phyloP scores from a whole-genome alignment of 345 rosid genomes.

The Erucastrum elatum region DNA sequence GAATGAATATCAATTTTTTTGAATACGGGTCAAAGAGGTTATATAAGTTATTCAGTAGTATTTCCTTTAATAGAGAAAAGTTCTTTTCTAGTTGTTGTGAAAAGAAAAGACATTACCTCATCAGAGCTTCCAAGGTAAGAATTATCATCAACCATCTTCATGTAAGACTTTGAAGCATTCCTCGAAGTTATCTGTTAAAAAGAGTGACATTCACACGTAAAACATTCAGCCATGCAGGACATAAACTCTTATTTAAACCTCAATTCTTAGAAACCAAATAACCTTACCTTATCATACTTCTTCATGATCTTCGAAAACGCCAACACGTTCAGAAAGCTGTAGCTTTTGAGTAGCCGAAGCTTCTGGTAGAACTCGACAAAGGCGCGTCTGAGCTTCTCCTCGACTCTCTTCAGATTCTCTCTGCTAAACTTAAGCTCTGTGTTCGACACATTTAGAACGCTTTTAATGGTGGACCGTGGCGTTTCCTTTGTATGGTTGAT shows the following conservation, averaged over 20 bases:
- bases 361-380: constrained; percentile 65
- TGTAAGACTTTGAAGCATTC: constrained; percentile 44
- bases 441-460: constrained; percentile 42
- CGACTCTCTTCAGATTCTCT: constrained; percentile 56
- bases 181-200: constrained; percentile 56
- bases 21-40: no score
- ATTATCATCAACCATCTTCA: constrained; percentile 31
- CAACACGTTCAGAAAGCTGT: constrained; percentile 17
- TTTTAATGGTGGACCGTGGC: constrained; percentile 25
- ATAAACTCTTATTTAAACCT: not conserved
- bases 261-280: not conserved
- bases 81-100: no score
- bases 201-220: constrained; percentile 20
- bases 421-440: constrained; percentile 53
- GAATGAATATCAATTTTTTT: no score
- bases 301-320: not conserved
- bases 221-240: constrained; percentile 9
- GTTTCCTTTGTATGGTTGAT: constrained; percentile 51
- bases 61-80: no score
- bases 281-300: constrained; percentile 39
- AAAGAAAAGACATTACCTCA: not conserved
- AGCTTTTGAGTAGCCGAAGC: constrained; percentile 79
- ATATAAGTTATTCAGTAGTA: no score
- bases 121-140: constrained; percentile 60
- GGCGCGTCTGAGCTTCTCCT: constrained; percentile 55